Evolutionary conservation across 225 moss, liverwort and hornwort genomes (phyloP).

Genomic region (Sphagnum tenellum): DNA sequence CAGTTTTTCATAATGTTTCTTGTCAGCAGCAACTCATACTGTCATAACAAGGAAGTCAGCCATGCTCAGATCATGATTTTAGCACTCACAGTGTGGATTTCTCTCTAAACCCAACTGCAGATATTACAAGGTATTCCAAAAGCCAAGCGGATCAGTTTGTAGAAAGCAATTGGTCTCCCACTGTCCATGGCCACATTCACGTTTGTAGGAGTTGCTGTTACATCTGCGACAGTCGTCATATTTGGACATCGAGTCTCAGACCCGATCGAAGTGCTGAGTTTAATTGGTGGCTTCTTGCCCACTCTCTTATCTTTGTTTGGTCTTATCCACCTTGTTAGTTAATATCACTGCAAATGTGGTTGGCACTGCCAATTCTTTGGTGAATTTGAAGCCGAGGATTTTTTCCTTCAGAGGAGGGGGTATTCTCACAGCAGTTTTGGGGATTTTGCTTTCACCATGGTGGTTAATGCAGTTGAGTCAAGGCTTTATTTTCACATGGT

Average conservation of each 20-base stretch:
- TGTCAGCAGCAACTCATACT: not conserved
- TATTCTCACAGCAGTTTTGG: constrained; percentile 50
- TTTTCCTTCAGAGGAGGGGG: constrained; percentile 64
- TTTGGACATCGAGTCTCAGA: constrained; percentile 74
- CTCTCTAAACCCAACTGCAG: constrained; percentile 14
- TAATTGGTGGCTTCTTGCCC: constrained; percentile 64
- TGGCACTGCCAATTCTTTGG: constrained; percentile 77
- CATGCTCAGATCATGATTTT: not conserved
- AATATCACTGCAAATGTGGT: constrained; percentile 95
- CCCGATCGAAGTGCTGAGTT: constrained; percentile 58
- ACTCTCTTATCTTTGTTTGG: constrained; percentile 65
- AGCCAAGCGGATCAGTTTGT: constrained; percentile 72
- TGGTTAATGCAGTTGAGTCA: constrained; percentile 71
- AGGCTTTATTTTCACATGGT: constrained; percentile 82
- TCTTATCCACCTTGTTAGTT: constrained; percentile 72
- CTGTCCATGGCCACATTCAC: constrained; percentile 91
- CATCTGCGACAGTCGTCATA: constrained; percentile 78
- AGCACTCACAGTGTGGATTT: too few relatives aligned
- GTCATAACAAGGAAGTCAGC: not conserved
- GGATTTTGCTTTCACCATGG: constrained; percentile 82
- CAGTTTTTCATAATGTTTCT: not conserved
- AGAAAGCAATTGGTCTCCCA: constrained; percentile 82
- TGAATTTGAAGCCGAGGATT: constrained; percentile 47
- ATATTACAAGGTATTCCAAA: constrained; percentile 81
- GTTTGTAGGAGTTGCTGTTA: constrained; percentile 84